Evolutionary conservation across 306 rosid species (phyloP).

Genomic region (Citrullus mucosospermus): DNA sequence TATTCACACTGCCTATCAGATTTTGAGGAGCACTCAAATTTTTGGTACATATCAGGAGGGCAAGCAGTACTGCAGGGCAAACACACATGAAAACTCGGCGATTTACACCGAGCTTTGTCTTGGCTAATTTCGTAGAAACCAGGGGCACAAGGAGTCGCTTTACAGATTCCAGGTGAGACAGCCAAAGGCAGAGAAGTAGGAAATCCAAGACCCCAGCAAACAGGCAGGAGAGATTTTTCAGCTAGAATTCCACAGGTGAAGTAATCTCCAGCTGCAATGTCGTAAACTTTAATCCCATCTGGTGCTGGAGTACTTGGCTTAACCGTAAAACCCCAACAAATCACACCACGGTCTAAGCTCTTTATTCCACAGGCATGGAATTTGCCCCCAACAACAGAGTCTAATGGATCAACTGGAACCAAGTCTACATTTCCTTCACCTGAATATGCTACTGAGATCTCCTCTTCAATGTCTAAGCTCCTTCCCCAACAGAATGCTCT

Average conservation of each 20-base stretch:
- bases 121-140: slow-evolving; percentile 50
- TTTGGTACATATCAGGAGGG: slow-evolving; percentile 60
- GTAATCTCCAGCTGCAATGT: slow-evolving; percentile 78
- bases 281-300: slow-evolving; percentile 38
- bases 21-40: slow-evolving; percentile 30
- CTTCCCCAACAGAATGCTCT: slow-evolving; percentile 81
- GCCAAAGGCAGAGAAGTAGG: slow-evolving; percentile 75
- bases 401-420: slow-evolving; percentile 63
- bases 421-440: slow-evolving; percentile 51
- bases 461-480: slow-evolving; percentile 58
- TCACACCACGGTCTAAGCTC: slow-evolving; percentile 54
- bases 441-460: slow-evolving; percentile 38
- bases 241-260: slow-evolving; percentile 81
- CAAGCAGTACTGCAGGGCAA: slow-evolving; percentile 61
- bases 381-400: slow-evolving; percentile 76
- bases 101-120: slow-evolving; percentile 38
- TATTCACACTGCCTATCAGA: slow-evolving; percentile 64
- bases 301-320: slow-evolving; percentile 62
- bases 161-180: slow-evolving; percentile 58
- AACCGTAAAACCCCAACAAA: slow-evolving; percentile 74
- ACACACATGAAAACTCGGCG: slow-evolving; percentile 40
- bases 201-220: slow-evolving; percentile 88
- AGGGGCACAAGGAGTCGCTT: slow-evolving; percentile 50
- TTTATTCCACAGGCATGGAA: slow-evolving; percentile 92
- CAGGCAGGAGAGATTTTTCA: slow-evolving; percentile 54